Evolutionary conservation across 768 basidiomycete species (phyloP).

Genomic region (Ephemerocybe angulata): DNA sequence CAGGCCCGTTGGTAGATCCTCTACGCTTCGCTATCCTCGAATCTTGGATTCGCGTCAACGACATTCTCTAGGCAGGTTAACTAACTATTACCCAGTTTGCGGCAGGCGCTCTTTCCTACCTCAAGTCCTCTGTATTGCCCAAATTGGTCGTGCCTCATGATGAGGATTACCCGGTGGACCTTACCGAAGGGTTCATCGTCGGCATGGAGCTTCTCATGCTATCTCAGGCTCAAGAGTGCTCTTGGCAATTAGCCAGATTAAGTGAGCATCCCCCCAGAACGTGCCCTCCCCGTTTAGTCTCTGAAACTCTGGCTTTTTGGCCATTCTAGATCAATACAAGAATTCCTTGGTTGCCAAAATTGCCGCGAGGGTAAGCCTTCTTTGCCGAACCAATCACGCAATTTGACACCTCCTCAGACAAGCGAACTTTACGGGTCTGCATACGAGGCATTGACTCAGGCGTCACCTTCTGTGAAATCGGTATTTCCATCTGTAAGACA

Average conservation of each 20-base stretch:
- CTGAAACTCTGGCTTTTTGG: slow-evolving; percentile 12
- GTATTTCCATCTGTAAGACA: slow-evolving; percentile 53
- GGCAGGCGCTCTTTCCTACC: slow-evolving; percentile 67
- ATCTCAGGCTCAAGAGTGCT: slow-evolving; percentile 95
- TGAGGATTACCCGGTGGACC: slow-evolving; percentile 61
- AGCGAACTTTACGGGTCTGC: not conserved
- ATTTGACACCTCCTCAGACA: not conserved
- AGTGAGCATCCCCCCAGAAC: slow-evolving; percentile 42
- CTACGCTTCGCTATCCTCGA: no score
- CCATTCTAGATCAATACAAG: slow-evolving; percentile 57
- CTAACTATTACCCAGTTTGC: slow-evolving; percentile 43
- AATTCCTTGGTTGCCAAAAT: slow-evolving; percentile 82
- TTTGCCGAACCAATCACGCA: not conserved
- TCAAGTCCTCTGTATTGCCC: slow-evolving; percentile 51
- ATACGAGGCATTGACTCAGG: slow-evolving; percentile 34
- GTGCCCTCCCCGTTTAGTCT: slow-evolving; percentile 2
- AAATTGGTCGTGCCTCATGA: slow-evolving; percentile 45
- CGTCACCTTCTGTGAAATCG: slow-evolving; percentile 40
- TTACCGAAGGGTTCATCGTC: slow-evolving; percentile 56
- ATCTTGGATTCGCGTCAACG: no score
- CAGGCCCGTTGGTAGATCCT: not conserved
- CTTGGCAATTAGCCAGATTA: slow-evolving; percentile 88
- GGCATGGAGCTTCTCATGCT: slow-evolving; percentile 76
- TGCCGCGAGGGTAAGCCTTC: slow-evolving; percentile 56
- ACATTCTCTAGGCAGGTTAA: not conserved